Evolutionary conservation across 2,329 filamentous ascomycete species (phyloP), one percentile per base, ranked within the genome.

Genomic region (Talaromyces sp.): DNA sequence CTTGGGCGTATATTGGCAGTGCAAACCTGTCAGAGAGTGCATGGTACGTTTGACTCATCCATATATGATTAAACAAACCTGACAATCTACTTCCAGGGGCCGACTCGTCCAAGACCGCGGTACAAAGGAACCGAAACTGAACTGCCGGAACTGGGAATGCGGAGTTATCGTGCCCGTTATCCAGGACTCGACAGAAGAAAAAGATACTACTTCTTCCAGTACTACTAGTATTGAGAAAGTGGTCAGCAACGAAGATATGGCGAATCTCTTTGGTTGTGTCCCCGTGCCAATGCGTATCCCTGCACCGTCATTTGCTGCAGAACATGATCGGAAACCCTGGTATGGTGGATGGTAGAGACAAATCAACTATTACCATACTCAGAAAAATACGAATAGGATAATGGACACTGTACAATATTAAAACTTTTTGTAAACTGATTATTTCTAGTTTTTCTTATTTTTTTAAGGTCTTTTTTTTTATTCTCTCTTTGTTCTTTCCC

Each of bases 121-220:
- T 8, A 88, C 85, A 2, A 87, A 87, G 63, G 75, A 84, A 63
- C 84, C 86, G 13, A 96, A 91, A 73, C 81, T 98, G 64, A 92
- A 84, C 64, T 92, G 89, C 73, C 86, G 90, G 58, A 99, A 98
- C 73, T 98, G 93, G 93, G 95, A 98, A 76, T 96, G 92, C 70
- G 95, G 95, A 38, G 90, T 99, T 1, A 68, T 98, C 26, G 72
- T 97, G 46, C 86, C 87, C 10, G 79, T 89, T 26, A 67, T 66
- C 54, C 63, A 63, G 62, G 38, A 52, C 19, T 31, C 62, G 26
- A 50, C 50, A 2, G 59, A 53, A 3, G 58, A 67, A 17, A 63
- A 64, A 73, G 73, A 6, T 2, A 27, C 77, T 27, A 27, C 26
- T 27, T 3, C 26, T 27, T 3, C 26, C 6, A 27, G 3, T 3